phyloP scores from a whole-genome alignment of 495 filamentous ascomycete genomes.

The Penicillium atrosanguineum region DNA sequence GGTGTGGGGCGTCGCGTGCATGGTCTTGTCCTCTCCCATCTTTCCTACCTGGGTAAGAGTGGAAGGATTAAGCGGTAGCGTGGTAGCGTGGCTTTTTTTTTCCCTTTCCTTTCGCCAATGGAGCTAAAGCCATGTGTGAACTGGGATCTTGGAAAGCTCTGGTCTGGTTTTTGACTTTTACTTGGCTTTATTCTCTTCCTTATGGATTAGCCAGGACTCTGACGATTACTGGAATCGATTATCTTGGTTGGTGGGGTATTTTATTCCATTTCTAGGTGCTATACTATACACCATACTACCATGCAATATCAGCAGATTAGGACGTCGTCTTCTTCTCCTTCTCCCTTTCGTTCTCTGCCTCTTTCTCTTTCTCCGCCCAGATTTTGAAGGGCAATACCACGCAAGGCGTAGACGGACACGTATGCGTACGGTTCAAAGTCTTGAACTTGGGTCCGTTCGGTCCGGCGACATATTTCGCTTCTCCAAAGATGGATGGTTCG shows the following conservation, averaged over 20 bases:
- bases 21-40: neutral
- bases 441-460: conserved; percentile 58
- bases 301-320: neutral
- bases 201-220: neutral
- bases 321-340: neutral
- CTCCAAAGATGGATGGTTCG: conserved; percentile 49
- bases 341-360: too few species aligned
- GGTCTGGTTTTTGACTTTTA: neutral
- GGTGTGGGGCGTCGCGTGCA: neutral
- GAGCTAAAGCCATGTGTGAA: too few species aligned
- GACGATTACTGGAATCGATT: neutral
- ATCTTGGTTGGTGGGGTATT: neutral
- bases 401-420: conserved; percentile 43
- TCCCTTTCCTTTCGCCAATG: too few species aligned
- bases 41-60: neutral
- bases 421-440: conserved; percentile 41
- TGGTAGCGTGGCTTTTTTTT: too few species aligned
- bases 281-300: neutral
- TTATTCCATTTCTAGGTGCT: neutral
- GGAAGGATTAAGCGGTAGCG: neutral
- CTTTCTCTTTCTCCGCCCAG: conserved; percentile 16
- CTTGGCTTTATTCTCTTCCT: neutral
- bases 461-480: conserved; percentile 48
- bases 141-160: too few species aligned
- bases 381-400: conserved; percentile 31